Base-by-base conservation (phyloP, 2,329 filamentous ascomycete species). In the Pseudocercospora fijiensis region DNA sequence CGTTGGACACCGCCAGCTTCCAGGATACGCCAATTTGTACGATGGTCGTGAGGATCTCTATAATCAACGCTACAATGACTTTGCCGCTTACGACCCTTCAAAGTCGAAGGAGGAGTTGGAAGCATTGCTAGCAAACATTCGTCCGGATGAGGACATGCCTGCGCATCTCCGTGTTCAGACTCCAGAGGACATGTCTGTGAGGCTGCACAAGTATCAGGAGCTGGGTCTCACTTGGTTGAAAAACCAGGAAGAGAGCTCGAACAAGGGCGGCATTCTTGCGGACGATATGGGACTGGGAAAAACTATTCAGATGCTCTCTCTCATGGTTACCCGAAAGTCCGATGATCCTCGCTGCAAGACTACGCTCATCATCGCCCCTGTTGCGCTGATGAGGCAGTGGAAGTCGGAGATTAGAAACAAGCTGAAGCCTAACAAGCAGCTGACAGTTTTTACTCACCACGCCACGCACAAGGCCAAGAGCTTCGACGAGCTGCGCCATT, bases 281-380 rank as follows among this genome's bases (percentile, higher is more conserved):
- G 90, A 92, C 71, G 90, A 92, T 67, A 95, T 94, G 91, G 91
- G 91, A 7, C 80, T 94, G 10, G 91, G 91, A 7, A 94, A 95
- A 77, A 94, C 91, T 0, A 88, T 96, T 24, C 91, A 94, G 65
- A 88, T 90, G 4, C 81, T 97, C 22, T 86, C 92, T 3, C 82
- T 96, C 49, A 90, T 96, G 69, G 81, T 91, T 11, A 84, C 85
- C 5, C 84, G 87, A 5, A 87, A 83, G n/a, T 86, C 90, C 0
- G 76, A 79, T 0, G 82, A 88, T 65, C 77, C 78, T n/a, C 75
- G 78, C 65, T 81, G 78, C 62, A 86, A 91, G 80, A 92, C 92
- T 0, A 95, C 88, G n/a, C 79, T 96, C 24, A 91, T 96, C 55
- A 82, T 96, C 55, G 90, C 89, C 0, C 92, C 92, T 0, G 86